Percentiles rank a stretch among this genome's conserved stretches.
Evolutionary conservation across 2,329 filamentous ascomycete genomes (phyloP).

Genomic region (Cercospora sesami): DNA sequence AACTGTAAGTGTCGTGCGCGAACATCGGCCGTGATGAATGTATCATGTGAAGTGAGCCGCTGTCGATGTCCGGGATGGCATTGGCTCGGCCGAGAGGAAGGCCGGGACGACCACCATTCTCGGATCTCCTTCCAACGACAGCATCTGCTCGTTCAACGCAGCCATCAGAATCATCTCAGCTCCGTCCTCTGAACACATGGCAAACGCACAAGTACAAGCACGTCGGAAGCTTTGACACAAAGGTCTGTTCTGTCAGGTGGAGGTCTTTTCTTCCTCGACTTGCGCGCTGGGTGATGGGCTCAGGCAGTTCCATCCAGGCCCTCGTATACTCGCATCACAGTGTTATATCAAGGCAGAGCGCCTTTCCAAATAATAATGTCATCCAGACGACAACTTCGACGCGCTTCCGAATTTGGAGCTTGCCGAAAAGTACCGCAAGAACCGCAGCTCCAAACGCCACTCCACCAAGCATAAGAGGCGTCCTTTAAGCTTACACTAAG

Average conservation of each 20-base stretch:
- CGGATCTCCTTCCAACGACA: not conserved
- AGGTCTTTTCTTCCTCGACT: not conserved
- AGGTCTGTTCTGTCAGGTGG: not conserved
- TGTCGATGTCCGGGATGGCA: not conserved
- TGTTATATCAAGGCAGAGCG: not conserved
- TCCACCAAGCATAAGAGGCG: slow-evolving; percentile 2
- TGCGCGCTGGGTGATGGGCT: not conserved
- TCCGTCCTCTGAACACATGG: not conserved
- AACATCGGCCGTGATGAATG: not conserved
- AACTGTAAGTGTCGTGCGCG: not conserved
- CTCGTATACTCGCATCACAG: not conserved
- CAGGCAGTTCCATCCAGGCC: not conserved
- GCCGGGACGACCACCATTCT: not conserved
- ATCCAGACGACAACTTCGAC: not conserved
- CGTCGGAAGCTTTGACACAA: not conserved
- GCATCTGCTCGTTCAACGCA: not conserved
- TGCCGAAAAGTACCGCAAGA: slow-evolving; percentile 15
- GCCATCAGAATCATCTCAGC: not conserved
- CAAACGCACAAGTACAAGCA: not conserved
- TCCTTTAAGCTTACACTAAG: slow-evolving; percentile 10
- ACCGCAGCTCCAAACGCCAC: slow-evolving; percentile 6
- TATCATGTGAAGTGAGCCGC: not conserved
- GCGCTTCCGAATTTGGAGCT: not conserved
- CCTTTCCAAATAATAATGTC: not conserved
- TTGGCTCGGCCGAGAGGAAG: not conserved